Base-by-base conservation (phyloP, 2,329 filamentous ascomycete species). In the Calonectria montana region DNA sequence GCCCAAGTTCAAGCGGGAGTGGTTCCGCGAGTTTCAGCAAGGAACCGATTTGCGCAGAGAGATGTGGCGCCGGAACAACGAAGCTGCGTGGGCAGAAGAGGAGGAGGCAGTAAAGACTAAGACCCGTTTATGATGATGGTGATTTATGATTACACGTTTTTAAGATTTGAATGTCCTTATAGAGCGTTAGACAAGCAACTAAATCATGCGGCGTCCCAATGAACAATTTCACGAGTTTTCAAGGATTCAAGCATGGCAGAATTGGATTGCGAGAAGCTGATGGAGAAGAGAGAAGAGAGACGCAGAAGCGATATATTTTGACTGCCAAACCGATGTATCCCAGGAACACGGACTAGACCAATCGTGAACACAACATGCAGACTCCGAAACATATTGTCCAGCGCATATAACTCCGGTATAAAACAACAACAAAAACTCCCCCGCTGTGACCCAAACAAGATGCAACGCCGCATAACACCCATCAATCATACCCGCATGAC, bases 1-100 rank as follows among this genome's bases (percentile, higher is more conserved):
- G 70, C 86, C 88, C 1, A 80, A 74, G 66, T 90, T 87, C 48
- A 81, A 84, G 41, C 79, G 81, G 57, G 82, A 80, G 70, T 90
- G 88, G 88, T 81, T 84, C 45, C 82, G 85, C 23, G 80, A 79
- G 0, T 92, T 92, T 69, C 84, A 89, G 76, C 84, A 84, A 3
- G 90, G 89, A 0, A 88, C 91, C 77, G 86, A 91, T 76, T 81
- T 83, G 71, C 84, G 90, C 61, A 91, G 89, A 80, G 82, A 82
- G 9, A 90, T 91, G 89, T 92, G 90, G 90, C 82, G 81, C 77
- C 83, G 85, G 62, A 78, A 86, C 25, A 92, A 91, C 76, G 82
- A 75, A 27, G 69, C 45, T 48, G 74, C 71, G 1, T 67, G 61
- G 55, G 68, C 68, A 4, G 67, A 65, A 4, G 67, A 65, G 67